A percentile compares a stretch with the other conserved stretches of the same genome.
phyloP scores from a whole-genome alignment of 129 eudicot species.

The Escallonia herrerae region DNA sequence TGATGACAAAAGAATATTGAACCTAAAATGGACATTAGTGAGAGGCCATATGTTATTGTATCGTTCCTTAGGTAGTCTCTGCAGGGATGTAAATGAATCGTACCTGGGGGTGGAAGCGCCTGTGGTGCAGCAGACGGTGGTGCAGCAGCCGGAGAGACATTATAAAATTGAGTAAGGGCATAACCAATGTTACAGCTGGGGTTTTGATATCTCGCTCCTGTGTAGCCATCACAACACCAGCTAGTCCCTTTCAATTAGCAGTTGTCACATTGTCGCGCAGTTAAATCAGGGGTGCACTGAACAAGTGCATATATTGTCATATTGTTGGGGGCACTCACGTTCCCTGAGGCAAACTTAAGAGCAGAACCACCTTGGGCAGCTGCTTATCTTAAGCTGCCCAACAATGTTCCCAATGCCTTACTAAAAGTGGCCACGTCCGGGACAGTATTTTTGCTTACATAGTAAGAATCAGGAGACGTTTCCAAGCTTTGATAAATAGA shows the following conservation, averaged over 20 bases:
- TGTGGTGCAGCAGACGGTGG: neutral
- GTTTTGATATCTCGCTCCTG: neutral
- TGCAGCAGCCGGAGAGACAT: neutral
- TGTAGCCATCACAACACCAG: neutral
- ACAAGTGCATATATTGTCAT: conserved; percentile 8
- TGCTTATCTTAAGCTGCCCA: conserved; percentile 1
- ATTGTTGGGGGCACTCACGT: neutral
- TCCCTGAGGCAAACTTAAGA: conserved; percentile 14
- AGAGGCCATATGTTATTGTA: too few species aligned
- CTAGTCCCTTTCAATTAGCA: conserved; percentile 8
- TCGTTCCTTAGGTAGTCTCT: too few species aligned
- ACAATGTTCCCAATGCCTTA: conserved; percentile 2
- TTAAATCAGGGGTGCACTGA: conserved; percentile 30
- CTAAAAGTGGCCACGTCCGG: neutral
- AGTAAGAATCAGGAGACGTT: neutral
- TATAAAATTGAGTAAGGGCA: conserved; percentile 3
- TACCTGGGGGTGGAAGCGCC: neutral
- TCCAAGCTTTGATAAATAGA: conserved; percentile 1
- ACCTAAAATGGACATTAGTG: too few species aligned
- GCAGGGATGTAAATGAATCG: neutral
- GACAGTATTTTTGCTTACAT: neutral
- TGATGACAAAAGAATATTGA: too few species aligned
- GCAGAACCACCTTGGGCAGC: conserved; percentile 11
- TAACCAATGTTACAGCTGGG: conserved; percentile 18
- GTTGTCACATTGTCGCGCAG: conserved; percentile 7